Evolutionary conservation across 1,139 yeast species (phyloP).

Genomic region (Yamadazyma atlantica): DNA sequence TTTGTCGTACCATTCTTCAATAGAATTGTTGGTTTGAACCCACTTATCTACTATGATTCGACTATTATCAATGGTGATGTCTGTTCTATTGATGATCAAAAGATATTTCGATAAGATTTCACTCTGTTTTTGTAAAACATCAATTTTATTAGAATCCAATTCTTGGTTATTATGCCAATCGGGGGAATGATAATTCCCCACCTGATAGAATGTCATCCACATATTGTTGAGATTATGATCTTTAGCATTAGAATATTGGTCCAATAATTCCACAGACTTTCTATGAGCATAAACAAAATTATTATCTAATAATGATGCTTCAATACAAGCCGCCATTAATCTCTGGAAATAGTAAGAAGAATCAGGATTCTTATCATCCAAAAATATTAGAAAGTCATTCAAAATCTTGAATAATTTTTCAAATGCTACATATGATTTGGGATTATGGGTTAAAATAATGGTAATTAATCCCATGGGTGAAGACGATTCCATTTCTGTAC

Average conservation of each 20-base stretch:
- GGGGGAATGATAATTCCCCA: slow-evolving; percentile 55
- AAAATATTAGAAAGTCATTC: slow-evolving; percentile 33
- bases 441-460: slow-evolving; percentile 53
- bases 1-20: slow-evolving; percentile 22
- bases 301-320: slow-evolving; percentile 52
- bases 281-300: slow-evolving; percentile 56
- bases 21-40: slow-evolving; percentile 28
- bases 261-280: slow-evolving; percentile 30
- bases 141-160: slow-evolving; percentile 19
- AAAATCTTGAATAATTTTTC: slow-evolving; percentile 43
- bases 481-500: slow-evolving; percentile 14
- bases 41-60: slow-evolving; percentile 38
- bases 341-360: slow-evolving; percentile 27
- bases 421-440: slow-evolving; percentile 50
- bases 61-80: slow-evolving; percentile 22
- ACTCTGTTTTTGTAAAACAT: slow-evolving; percentile 41
- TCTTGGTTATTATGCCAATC: slow-evolving; percentile 38
- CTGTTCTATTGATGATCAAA: slow-evolving; percentile 17
- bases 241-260: slow-evolving; percentile 16
- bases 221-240: slow-evolving; percentile 28
- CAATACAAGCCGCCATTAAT: slow-evolving; percentile 53
- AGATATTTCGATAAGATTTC: slow-evolving; percentile 48
- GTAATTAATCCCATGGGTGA: slow-evolving; percentile 31
- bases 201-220: slow-evolving; percentile 66
- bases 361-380: slow-evolving; percentile 13